Evolutionary conservation across 768 basidiomycete species (phyloP).

Genomic region (Mycena haematopus): DNA sequence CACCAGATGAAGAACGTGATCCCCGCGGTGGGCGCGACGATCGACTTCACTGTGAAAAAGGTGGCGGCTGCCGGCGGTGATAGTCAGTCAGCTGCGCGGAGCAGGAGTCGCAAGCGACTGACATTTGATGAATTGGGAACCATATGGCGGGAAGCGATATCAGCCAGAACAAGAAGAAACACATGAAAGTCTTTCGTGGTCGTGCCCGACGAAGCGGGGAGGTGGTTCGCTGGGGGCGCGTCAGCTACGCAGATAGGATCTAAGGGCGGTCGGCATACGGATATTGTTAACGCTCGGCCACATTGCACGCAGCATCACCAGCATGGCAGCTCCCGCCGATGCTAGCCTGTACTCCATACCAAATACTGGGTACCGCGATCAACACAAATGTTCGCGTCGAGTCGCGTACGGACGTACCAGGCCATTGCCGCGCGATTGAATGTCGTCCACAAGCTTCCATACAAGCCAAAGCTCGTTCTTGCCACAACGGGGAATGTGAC

Average conservation of each 20-base stretch:
- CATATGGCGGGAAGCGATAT: conserved; percentile 80
- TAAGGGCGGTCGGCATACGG: conserved; percentile 48
- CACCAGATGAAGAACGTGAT: conserved; percentile 81
- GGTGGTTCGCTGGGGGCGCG: conserved; percentile 60
- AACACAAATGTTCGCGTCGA: not conserved
- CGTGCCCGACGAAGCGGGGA: conserved; percentile 77
- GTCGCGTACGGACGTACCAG: conserved; percentile 50
- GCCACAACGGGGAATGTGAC: conserved; percentile 79
- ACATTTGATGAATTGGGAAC: conserved; percentile 86
- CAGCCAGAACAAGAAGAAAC: conserved; percentile 89
- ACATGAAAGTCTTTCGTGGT: conserved; percentile 77
- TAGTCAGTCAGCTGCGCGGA: not conserved
- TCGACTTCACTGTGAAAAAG: conserved; percentile 82
- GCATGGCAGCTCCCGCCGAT: conserved; percentile 83
- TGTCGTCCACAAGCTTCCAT: conserved; percentile 80
- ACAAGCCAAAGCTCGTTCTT: conserved; percentile 80
- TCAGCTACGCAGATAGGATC: not conserved
- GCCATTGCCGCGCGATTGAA: conserved; percentile 79
- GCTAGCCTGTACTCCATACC: conserved; percentile 83
- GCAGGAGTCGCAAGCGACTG: conserved; percentile 33
- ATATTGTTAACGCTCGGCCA: conserved; percentile 76
- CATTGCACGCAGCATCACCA: conserved; percentile 76
- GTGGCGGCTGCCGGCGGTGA: conserved; percentile 55
- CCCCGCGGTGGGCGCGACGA: conserved; percentile 73
- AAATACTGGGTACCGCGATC: conserved; percentile 49